Conservation (phyloP, 148 eudicot genomes). For the Rhododendron mucronatum region DNA sequence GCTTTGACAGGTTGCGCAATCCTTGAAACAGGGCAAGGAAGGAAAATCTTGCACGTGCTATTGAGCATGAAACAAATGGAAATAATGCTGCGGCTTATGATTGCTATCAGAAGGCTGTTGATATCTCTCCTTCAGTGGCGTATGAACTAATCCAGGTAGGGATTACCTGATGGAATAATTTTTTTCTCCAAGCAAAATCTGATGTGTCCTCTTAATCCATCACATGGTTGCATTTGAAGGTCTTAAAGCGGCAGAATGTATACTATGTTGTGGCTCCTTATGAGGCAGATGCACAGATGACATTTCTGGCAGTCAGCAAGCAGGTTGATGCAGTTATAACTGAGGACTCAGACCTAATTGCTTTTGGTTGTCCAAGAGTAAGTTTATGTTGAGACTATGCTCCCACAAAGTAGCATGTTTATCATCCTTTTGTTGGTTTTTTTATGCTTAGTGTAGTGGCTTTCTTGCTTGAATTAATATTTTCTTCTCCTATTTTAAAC, state of each 20-base stretch:
- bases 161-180: background rate
- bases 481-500: background rate
- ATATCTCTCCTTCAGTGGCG: conserved; percentile 86
- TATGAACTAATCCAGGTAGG: conserved; percentile 80
- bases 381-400: conserved; percentile 16
- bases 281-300: conserved; percentile 99
- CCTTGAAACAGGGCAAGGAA: conserved; percentile 65
- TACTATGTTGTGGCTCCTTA: conserved; percentile 87
- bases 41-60: conserved; percentile 88
- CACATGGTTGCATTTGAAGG: conserved; percentile 38
- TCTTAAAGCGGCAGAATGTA: conserved; percentile 69
- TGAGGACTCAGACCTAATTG: conserved; percentile 93
- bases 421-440: background rate
- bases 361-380: conserved; percentile 97
- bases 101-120: conserved; percentile 92
- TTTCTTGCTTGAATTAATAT: background rate
- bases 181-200: background rate
- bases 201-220: conserved; percentile 1
- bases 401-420: background rate
- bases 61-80: conserved; percentile 89
- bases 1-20: background rate
- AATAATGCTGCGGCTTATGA: conserved; percentile 81
- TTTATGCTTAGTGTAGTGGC: background rate
- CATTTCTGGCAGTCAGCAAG: conserved; percentile 74
- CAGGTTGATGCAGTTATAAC: conserved; percentile 92